These are phyloP conservation scores for Backusella psychrophila DNA, from an alignment of 192 early-diverging fungal genomes.

Conservation along the genomic window DNA sequence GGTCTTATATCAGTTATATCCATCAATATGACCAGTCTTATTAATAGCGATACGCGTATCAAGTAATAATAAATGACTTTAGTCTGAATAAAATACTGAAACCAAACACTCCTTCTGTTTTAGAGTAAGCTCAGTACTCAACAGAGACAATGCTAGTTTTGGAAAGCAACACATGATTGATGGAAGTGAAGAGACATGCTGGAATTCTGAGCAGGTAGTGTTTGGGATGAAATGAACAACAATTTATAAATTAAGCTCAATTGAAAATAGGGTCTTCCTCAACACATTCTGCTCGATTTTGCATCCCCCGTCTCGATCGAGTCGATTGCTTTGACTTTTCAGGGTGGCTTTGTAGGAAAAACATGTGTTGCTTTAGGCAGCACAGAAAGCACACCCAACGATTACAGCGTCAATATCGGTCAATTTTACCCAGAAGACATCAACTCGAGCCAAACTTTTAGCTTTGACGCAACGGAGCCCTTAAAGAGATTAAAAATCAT, in stretches of 20 bases:
- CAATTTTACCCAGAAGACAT: slow-evolving; percentile 73
- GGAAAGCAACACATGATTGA: slow-evolving; percentile 87
- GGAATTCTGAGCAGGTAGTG: slow-evolving; percentile 86
- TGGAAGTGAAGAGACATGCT: slow-evolving; percentile 81
- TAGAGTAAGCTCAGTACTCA: slow-evolving; percentile 88
- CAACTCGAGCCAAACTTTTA: slow-evolving; percentile 60
- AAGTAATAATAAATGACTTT: slow-evolving; percentile 22
- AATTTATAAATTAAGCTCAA: background rate
- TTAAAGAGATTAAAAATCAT: slow-evolving; percentile 58
- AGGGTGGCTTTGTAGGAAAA: slow-evolving; percentile 87
- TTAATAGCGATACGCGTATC: slow-evolving; percentile 38
- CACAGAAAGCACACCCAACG: slow-evolving; percentile 26
- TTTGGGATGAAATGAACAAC: background rate
- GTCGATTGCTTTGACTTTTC: slow-evolving; percentile 66
- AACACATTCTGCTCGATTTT: slow-evolving; percentile 75
- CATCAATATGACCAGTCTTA: slow-evolving; percentile 31
- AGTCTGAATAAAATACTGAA: background rate
- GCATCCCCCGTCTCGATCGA: slow-evolving; percentile 39
- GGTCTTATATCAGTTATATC: too few relatives aligned
- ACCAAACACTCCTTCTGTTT: background rate
- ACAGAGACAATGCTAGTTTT: slow-evolving; percentile 69
- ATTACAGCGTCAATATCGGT: slow-evolving; percentile 39
- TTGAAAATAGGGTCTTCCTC: slow-evolving; percentile 60
- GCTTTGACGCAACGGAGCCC: background rate
- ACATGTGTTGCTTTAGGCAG: slow-evolving; percentile 54